Percentiles rank a stretch among this genome's conserved stretches.
These are phyloP conservation scores for Torulaspora pretoriensis DNA, from an alignment of 1,139 yeast genomes.

Conservation along the genomic window DNA sequence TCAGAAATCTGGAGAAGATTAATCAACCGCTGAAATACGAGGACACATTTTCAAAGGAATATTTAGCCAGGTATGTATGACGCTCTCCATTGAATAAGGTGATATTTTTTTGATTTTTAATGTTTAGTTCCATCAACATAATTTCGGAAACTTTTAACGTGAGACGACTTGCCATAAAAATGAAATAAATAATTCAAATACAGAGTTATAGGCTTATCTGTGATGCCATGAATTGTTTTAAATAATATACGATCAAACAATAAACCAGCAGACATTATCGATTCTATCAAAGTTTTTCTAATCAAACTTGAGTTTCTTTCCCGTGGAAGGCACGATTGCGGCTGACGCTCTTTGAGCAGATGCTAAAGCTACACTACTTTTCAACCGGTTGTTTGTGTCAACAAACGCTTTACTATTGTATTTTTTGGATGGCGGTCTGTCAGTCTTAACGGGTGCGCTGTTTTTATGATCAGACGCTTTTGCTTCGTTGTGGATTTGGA, in stretches of 20 bases:
- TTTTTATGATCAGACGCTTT: background rate
- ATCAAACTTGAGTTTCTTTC: conserved; percentile 75
- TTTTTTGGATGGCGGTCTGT: conserved; percentile 16
- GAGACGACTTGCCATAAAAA: no score
- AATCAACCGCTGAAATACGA: conserved; percentile 33
- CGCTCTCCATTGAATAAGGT: no score
- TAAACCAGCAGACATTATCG: background rate
- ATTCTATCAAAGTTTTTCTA: conserved; percentile 12
- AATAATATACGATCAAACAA: background rate
- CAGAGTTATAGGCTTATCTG: background rate
- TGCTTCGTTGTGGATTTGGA: conserved; percentile 14
- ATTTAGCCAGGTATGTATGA: conserved; percentile 2
- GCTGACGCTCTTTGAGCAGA: conserved; percentile 86
- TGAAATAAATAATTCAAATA: no score
- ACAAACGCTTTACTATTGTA: conserved; percentile 11
- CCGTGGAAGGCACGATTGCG: conserved; percentile 85
- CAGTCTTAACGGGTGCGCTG: conserved; percentile 13
- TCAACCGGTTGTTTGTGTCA: conserved; percentile 47
- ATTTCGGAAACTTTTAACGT: no score
- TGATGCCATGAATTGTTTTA: background rate
- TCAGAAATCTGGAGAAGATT: conserved; percentile 61
- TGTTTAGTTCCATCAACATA: background rate
- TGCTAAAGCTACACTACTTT: conserved; percentile 85
- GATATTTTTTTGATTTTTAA: background rate
- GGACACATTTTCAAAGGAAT: conserved; percentile 6